Conservation (phyloP, 2,329 filamentous ascomycete species). For the Aspergillus latus region DNA sequence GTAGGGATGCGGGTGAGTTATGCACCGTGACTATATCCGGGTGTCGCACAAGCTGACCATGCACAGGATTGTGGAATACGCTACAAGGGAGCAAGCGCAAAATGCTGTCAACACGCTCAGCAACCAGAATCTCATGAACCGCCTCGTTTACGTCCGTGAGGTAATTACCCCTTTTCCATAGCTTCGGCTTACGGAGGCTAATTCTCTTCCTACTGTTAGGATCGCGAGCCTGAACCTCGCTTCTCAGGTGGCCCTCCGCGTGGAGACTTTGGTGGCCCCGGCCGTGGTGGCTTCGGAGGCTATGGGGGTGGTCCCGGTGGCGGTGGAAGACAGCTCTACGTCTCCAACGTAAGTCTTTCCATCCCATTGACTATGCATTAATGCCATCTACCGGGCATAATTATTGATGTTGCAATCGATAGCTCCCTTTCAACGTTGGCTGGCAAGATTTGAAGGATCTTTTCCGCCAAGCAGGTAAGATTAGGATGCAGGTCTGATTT, state of each 20-base stretch:
- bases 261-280: slow-evolving; percentile 59
- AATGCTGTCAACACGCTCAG: slow-evolving; percentile 95
- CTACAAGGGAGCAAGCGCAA: slow-evolving; percentile 97
- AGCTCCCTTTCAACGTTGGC: slow-evolving; percentile 96
- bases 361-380: slow-evolving; percentile 13
- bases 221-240: slow-evolving; percentile 95
- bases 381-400: slow-evolving; percentile 17
- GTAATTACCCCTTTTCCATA: slow-evolving; percentile 50
- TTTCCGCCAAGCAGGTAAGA: slow-evolving; percentile 95
- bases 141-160: slow-evolving; percentile 97
- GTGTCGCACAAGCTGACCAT: slow-evolving; percentile 1
- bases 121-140: slow-evolving; percentile 98
- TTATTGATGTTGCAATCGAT: slow-evolving; percentile 40
- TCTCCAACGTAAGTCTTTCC: slow-evolving; percentile 86
- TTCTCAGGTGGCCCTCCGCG: slow-evolving; percentile 76
- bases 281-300: slow-evolving; percentile 54
- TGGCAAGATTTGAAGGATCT: slow-evolving; percentile 99
- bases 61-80: slow-evolving; percentile 98
- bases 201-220: slow-evolving; percentile 53
- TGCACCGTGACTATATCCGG: slow-evolving; percentile 5
- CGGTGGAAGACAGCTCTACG: slow-evolving; percentile 86
- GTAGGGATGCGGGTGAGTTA: slow-evolving; percentile 99
- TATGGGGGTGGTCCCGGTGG: slow-evolving; percentile 51
- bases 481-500: slow-evolving; percentile 21
- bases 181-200: slow-evolving; percentile 2